A percentile compares a stretch with the other conserved stretches of the same genome.
Conservation (phyloP, 805 yeast genomes). For the Monosporozyma unispora region DNA sequence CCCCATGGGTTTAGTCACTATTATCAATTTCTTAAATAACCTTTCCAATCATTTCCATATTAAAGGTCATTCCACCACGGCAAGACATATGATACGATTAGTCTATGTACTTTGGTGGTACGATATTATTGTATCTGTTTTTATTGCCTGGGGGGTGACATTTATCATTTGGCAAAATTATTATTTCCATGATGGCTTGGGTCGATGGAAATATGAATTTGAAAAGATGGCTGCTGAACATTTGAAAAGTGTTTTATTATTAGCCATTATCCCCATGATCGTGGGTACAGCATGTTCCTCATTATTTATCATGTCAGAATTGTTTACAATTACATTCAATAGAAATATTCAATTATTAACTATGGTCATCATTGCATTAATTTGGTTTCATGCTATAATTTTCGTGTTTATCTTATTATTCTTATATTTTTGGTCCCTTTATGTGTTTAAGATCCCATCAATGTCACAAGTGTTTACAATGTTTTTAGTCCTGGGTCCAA, state of each 20-base stretch:
- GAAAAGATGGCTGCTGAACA: slow-evolving; percentile 28
- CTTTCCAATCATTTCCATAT: slow-evolving; percentile 26
- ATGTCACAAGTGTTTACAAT: slow-evolving; percentile 49
- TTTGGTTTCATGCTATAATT: slow-evolving; percentile 63
- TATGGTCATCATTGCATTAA: slow-evolving; percentile 43
- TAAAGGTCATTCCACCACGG: slow-evolving; percentile 15
- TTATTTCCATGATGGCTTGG: slow-evolving; percentile 21
- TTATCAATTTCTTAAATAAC: slow-evolving; percentile 47
- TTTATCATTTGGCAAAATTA: slow-evolving; percentile 36
- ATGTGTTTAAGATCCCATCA: slow-evolving; percentile 51
- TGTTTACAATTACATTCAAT: slow-evolving; percentile 37
- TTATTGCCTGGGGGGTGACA: slow-evolving; percentile 55
- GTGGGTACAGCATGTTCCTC: slow-evolving; percentile 71
- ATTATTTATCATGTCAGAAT: slow-evolving; percentile 33
- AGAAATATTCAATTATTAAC: slow-evolving; percentile 38
- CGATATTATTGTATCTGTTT: slow-evolving; percentile 43
- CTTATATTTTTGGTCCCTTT: slow-evolving; percentile 51
- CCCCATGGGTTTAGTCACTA: slow-evolving; percentile 70
- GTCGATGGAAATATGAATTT: slow-evolving; percentile 6
- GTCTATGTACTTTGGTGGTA: slow-evolving; percentile 71
- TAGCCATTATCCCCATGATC: slow-evolving; percentile 74
- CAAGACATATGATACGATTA: slow-evolving; percentile 37
- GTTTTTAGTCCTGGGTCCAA: slow-evolving; percentile 72
- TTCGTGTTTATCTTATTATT: slow-evolving; percentile 49
- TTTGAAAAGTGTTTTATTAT: slow-evolving; percentile 49